Base-by-base conservation (phyloP, 768 basidiomycete species). In the Xanthoconium stramineum region DNA sequence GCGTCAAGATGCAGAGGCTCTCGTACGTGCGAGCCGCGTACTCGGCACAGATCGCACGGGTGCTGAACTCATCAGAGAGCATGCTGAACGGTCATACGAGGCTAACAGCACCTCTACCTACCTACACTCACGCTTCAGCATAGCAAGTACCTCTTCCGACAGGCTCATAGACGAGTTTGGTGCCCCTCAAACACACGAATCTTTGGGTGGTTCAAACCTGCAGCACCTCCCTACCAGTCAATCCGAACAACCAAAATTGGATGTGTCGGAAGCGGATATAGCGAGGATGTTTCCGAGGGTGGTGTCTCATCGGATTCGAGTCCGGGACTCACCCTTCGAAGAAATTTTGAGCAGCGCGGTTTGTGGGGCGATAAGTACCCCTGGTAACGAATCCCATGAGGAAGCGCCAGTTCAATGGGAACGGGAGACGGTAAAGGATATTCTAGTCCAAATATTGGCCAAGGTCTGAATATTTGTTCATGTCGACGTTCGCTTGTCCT, bases 201-300 rank as follows among this genome's bases (percentile, higher is more conserved):
- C 24, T 24, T 24, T 55, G 8, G 45, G 38, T 17, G 29, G 39
- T 20, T 45, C 64, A 7, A 58, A 45, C 17, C 12, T 59, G 15
- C 56, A 50, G 12, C 37, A 47, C 29, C 52, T 50, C 48, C 11
- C 47, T 17, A 50, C 38, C 14, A 54, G 20, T 53, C 51, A 52
- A 32, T 38, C 47, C 3, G 67, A 69, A 24, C 63, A 66, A 48
- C 62, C 62, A 43, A 65, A 73, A 36, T 61, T 86, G 59, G 86
- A 88, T 55, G 83, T 88, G 5, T 85, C 85, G 6, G 87, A 89
- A 67, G 84, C 84, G 54, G 87, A 92, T 61, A 78, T 89, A 59
- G 86, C 86, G 53, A 79, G 87, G 56, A 83, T 90, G 30, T 80
- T 89, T 59, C 88, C 88, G 36, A 74, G 88, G 20, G 83, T 86